Evolutionary conservation across 2,329 filamentous ascomycete genomes (phyloP).

Genomic region (Claviceps fusiformis): DNA sequence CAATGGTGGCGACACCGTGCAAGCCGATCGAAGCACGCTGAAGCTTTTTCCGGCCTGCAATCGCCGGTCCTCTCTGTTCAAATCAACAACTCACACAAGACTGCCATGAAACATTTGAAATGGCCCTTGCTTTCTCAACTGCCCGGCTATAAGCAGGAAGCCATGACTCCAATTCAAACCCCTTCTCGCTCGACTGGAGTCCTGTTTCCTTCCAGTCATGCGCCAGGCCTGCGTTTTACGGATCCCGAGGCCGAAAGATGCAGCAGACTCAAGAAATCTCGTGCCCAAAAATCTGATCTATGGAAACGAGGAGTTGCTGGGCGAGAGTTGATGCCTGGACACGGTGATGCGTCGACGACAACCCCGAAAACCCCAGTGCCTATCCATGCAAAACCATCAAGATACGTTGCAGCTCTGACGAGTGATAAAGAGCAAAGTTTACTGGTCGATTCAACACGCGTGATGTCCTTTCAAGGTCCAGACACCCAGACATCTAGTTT

Average conservation of each 20-base stretch:
- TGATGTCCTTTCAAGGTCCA: not conserved
- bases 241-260: conserved; percentile 18
- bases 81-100: conserved; percentile 8
- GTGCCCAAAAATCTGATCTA: not conserved
- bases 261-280: conserved; percentile 10
- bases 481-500: not conserved
- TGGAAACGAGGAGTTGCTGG: not conserved
- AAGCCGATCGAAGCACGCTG: conserved; percentile 7
- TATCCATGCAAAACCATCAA: not conserved
- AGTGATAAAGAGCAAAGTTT: not conserved
- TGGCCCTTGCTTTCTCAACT: conserved; percentile 13
- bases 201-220: conserved; percentile 22
- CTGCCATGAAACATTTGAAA: conserved; percentile 14
- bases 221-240: conserved; percentile 15
- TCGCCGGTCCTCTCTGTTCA: not conserved
- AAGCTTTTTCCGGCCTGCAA: not conserved
- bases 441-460: not conserved
- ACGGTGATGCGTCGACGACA: conserved; percentile 7
- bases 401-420: not conserved
- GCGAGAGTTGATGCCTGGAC: not conserved
- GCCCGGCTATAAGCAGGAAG: conserved; percentile 10
- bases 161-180: conserved; percentile 20
- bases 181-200: conserved; percentile 34
- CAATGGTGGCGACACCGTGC: conserved; percentile 18
- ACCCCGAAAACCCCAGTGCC: conserved; percentile 13